A percentile compares a stretch with the other conserved stretches of the same genome.
Evolutionary conservation across 345 rosid species (phyloP).

Genomic region (Citrus glauca): DNA sequence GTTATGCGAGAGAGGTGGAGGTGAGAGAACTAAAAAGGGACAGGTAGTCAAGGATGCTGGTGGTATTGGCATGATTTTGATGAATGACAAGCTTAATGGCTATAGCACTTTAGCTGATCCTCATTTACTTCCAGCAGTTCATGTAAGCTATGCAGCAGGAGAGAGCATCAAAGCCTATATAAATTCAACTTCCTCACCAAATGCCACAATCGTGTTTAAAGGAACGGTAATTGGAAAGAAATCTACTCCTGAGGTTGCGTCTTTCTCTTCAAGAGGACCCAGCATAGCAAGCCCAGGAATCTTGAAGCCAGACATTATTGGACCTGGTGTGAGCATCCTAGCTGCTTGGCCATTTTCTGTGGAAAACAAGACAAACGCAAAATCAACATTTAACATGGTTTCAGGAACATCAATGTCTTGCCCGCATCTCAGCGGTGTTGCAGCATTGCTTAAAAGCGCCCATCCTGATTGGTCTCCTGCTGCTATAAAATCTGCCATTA

Average conservation of each 20-base stretch:
- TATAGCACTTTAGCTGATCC: constrained; percentile 38
- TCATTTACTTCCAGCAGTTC: constrained; percentile 43
- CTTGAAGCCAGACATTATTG: constrained; percentile 43
- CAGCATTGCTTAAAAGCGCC: constrained; percentile 36
- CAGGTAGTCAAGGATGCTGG: constrained; percentile 42
- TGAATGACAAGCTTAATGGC: constrained; percentile 27
- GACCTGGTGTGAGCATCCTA: constrained; percentile 44
- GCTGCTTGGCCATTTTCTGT: constrained; percentile 46
- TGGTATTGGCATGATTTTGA: constrained; percentile 43
- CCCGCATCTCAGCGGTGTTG: constrained; percentile 51
- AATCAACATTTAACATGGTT: constrained; percentile 35
- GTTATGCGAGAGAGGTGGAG: constrained; percentile 39
- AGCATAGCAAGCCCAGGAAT: constrained; percentile 26
- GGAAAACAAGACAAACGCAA: constrained; percentile 27
- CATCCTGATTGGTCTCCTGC: constrained; percentile 54
- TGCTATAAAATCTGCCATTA: constrained; percentile 46
- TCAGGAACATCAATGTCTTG: constrained; percentile 60
- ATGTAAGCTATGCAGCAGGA: constrained; percentile 31
- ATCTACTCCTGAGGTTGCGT: constrained; percentile 36
- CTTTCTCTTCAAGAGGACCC: constrained; percentile 51
- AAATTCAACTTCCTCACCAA: constrained; percentile 30
- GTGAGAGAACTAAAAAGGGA: constrained; percentile 30
- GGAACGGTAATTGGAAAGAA: constrained; percentile 35
- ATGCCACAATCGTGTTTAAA: constrained; percentile 30
- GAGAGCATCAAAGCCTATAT: constrained; percentile 29